Evolutionary conservation across 257 asterid species (phyloP), one percentile per base, ranked within the genome.

Genomic region (Solanum neorickii): DNA sequence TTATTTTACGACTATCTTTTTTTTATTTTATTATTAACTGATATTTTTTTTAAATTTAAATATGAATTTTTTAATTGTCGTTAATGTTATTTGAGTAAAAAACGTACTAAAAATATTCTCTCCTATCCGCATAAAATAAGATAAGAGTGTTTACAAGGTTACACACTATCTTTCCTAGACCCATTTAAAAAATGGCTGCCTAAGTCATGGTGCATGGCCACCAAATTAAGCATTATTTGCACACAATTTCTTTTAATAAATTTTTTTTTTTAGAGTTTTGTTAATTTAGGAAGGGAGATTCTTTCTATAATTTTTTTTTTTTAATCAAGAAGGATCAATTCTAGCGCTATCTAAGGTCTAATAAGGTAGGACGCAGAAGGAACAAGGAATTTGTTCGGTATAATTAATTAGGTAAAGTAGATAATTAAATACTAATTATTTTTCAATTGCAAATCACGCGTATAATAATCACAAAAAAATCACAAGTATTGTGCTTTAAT

Each of bases 131-230:
- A 56, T 4, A 56, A 20, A 20, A 56, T 20, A 56, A 5, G 6
- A 21, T 0, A 60, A 60, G 6, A 60, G 14, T 60, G 3, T 12
- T 21, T 37, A 37, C 7, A 37, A 5, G 7, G 1, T 37, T 60
- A 59, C 68, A 21, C 0, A 9, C 27, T 0, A 21, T 9, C 27
- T 23, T 60, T 0, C 0, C 27, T 0, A 9, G 3, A 60, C 1
- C 5, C 12, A 56, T 56, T 41, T 14, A 0, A 12, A 1, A 76
- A 42, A 76, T 13, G 15, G 60, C 7, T 7, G 39, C 5, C 25
- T n/a, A 44, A 42, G 35, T 76, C n/a, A 44, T 42, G 21, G 6
- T 75, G 33, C 65, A 7, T 20, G 65, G 83, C 83, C 83, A 41
- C 12, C 56, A 6, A 23, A 62, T n/a, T 2, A 76, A 12, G 83